Base-by-base conservation (phyloP, 208 protist species). In the Wallacemonas sp. region DNA sequence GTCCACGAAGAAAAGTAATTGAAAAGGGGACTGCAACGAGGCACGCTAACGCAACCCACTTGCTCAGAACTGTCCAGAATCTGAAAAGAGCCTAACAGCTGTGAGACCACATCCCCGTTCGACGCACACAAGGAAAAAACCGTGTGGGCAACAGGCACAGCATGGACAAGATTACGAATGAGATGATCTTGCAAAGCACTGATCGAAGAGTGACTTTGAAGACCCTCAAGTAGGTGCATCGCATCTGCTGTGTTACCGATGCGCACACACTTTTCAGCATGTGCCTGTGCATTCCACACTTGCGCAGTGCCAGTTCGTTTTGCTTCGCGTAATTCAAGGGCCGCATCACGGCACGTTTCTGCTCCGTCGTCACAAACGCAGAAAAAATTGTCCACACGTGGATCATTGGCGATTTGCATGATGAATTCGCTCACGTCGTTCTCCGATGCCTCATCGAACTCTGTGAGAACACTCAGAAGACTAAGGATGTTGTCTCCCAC, bases 1-100 rank as follows among this genome's bases (percentile, higher is more conserved):
- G 24, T 24, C 11, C n/a, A 22, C 3, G 51, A 27, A 39, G 62
- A 72, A 17, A 81, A 44, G 70, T 77, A 68, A 36, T 81, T 77
- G 54, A 71, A 77, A 8, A 77, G 33, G 31, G 70, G 65, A 41
- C 62, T 68, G 38, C 47, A 42, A 22, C 46, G 62, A 45, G 46
- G 70, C 62, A 62, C 55, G 46, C 54, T 70, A 21, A 51, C 51
- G 51, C 49, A 75, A 2, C 33, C 44, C 14, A 34, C 69, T 14
- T 22, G 28, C 42, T 24, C 44, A 62, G 39, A 14, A 49, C 14
- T 1, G 22, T 45, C 74, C 41, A 61, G 14, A n/a, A 39, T 21
- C n/a, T 66, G 28, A 58, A 62, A 71, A n/a, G 74, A 65, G 17
- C 67, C 63, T n/a, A 65, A 22, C 6, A 47, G 34, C 26, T 77